Base-by-base conservation (phyloP, 257 asterid species). In the Craterostigma plantagineum region DNA sequence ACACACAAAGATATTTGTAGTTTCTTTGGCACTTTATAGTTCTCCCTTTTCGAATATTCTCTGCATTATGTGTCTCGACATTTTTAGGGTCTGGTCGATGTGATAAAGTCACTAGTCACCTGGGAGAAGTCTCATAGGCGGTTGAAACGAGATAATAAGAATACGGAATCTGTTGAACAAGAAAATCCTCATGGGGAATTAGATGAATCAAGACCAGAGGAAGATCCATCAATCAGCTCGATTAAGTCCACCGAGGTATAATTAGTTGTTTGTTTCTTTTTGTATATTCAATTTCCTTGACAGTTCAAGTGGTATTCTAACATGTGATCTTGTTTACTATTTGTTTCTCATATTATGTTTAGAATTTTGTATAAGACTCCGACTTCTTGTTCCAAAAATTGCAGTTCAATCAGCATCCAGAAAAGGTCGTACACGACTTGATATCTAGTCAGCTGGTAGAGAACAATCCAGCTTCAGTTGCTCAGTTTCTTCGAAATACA, bases 221-320 rank as follows among this genome's bases (percentile, higher is more conserved):
- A 90, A 64, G 81, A 68, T 63, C 48, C 69, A 58, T 71, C 77
- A 33, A 72, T 71, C 72, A 75, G 77, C 65, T 83, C 83, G 65
- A 87, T 83, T 92, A 90, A 73, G 75, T 57, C 94, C 48, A 64
- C 83, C 35, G 96, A 90, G 93, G 99, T 83, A 65, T 43, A 63
- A 49, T 45, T 52, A 63, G 53, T 42, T 58, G 12, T 46, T 55
- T n/a, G n/a, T n/a, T 48, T 51, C 56, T 65, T 38, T 46, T 61
- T 53, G 36, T 50, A 47, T 55, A 43, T 46, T 46, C 45, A 15
- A 42, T 35, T 13, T 33, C 41, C 39, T 45, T 48, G n/a, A n/a
- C n/a, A n/a, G n/a, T n/a, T n/a, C n/a, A n/a, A n/a, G n/a, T n/a
- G n/a, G n/a, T n/a, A n/a, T n/a, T n/a, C n/a, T n/a, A 48, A 16